Evolutionary conservation across 129 eudicot genomes (phyloP), one percentile per base, ranked within the genome.

Genomic region (Flaveria ramosissima): DNA sequence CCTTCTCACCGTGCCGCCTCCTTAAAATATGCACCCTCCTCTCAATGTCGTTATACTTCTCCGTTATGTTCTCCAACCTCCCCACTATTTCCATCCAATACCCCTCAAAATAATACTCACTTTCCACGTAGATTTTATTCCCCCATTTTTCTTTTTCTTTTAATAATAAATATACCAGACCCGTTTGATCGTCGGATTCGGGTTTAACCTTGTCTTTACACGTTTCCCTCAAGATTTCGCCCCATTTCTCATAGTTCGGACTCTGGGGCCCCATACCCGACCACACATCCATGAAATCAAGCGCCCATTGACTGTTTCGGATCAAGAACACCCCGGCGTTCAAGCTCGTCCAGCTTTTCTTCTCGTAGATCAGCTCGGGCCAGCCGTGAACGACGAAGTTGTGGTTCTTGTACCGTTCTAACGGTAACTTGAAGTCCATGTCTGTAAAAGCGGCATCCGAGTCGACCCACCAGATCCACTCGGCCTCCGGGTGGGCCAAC

Each of bases 391-490:
- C 79, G 6, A 92, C 90, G 8, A 92, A 14, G 36, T 92, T 92
- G 26, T 89, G 87, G 65, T 65, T 77, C 69, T 78, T 84, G 83
- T 92, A 92, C 39, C 88, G 84, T 45, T 72, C 69, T 62, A 92
- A 67, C 0, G 97, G 97, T 6, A 89, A 73, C 82, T 83, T 80
- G 48, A 89, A 92, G 23, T 92, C 92, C 97, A 92, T 87, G 26
- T 89, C 97, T 9, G 95, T 92, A 50, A 92, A 73, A 5, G 78
- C 95, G 4, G 95, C 95, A 46, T 92, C 97, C n/a, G 94, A 91
- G 82, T 91, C 97, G 6, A 91, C 92, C 97, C 97, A 91, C 97
- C 94, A 91, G 75, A 91, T 86, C 97, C 97, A 91, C 89, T 91
- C 97, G 30, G 94, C 86, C 53, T 91, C 97, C 59, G 96, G 96